A percentile compares a stretch with the other conserved stretches of the same genome.
Conservation (phyloP, 306 rosid genomes). For the Cajanus cajan region DNA sequence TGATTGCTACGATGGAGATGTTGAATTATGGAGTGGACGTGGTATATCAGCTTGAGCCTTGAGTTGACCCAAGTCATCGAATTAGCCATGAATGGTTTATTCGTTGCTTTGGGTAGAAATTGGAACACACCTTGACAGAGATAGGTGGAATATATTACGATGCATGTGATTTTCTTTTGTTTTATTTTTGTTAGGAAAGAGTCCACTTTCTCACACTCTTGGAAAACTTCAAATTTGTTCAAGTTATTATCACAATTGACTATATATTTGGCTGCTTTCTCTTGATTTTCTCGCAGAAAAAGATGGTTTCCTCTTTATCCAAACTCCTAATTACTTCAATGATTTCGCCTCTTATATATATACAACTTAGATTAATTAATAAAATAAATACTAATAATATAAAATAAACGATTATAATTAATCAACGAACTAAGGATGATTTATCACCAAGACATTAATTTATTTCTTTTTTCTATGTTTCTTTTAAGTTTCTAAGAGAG, state of each 20-base stretch:
- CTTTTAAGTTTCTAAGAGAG: not conserved
- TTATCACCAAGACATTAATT: not conserved
- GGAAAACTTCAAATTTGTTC: slow-evolving; percentile 29
- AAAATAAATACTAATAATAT: too few relatives aligned
- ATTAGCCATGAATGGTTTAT: not conserved
- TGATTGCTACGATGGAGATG: not conserved
- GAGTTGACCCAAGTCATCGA: slow-evolving; percentile 32
- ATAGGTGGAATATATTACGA: not conserved
- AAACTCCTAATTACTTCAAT: not conserved
- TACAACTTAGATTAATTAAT: too few relatives aligned
- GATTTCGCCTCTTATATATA: not conserved
- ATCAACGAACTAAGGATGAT: too few relatives aligned
- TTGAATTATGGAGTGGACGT: not conserved
- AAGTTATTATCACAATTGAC: not conserved
- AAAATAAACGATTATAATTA: too few relatives aligned
- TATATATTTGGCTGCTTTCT: not conserved
- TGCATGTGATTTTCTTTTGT: not conserved
- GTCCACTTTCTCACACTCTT: not conserved
- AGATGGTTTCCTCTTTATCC: not conserved
- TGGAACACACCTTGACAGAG: not conserved
- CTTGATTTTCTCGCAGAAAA: not conserved
- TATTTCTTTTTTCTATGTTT: not conserved
- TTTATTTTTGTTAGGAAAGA: not conserved
- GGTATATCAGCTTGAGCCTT: not conserved
- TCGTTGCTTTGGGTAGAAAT: slow-evolving; percentile 1